phyloP scores from a whole-genome alignment of 192 early-diverging fungal species.

The Coemansia sp. region DNA sequence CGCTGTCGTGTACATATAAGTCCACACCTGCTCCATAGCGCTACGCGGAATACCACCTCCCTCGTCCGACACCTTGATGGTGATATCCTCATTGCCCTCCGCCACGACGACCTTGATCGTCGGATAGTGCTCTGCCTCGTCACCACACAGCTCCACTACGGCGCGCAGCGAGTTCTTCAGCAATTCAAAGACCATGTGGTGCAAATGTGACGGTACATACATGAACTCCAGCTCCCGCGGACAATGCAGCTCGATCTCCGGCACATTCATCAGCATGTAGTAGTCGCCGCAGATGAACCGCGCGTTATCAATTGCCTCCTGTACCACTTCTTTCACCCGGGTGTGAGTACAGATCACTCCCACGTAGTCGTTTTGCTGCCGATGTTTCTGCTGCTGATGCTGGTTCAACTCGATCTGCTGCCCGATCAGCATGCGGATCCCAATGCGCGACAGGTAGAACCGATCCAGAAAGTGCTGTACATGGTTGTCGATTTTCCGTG shows the following conservation, averaged over 20 bases:
- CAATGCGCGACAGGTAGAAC: slow-evolving; percentile 97
- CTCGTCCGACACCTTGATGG: slow-evolving; percentile 95
- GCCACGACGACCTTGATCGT: slow-evolving; percentile 93
- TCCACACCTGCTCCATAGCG: slow-evolving; percentile 89
- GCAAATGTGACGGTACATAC: slow-evolving; percentile 94
- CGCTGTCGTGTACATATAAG: slow-evolving; percentile 90
- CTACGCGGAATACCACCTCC: slow-evolving; percentile 91
- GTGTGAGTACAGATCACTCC: slow-evolving; percentile 95
- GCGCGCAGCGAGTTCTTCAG: slow-evolving; percentile 96
- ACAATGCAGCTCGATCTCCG: slow-evolving; percentile 76
- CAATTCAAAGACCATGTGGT: slow-evolving; percentile 98
- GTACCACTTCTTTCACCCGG: slow-evolving; percentile 75
- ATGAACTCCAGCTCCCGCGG: slow-evolving; percentile 85
- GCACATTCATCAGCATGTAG: slow-evolving; percentile 81
- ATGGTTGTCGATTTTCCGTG: slow-evolving; percentile 63
- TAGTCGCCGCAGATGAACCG: slow-evolving; percentile 88
- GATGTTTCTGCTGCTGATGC: slow-evolving; percentile 60
- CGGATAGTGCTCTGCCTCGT: slow-evolving; percentile 84
- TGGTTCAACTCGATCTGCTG: slow-evolving; percentile 75
- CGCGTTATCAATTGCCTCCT: slow-evolving; percentile 89
- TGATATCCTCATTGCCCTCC: slow-evolving; percentile 90
- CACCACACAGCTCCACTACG: slow-evolving; percentile 87
- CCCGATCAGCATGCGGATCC: slow-evolving; percentile 97
- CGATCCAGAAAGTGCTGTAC: slow-evolving; percentile 91
- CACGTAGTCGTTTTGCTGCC: slow-evolving; percentile 64